Evolutionary conservation across 129 eudicot genomes (phyloP), one percentile per base, ranked within the genome.

Genomic region (Silybum marianum): DNA sequence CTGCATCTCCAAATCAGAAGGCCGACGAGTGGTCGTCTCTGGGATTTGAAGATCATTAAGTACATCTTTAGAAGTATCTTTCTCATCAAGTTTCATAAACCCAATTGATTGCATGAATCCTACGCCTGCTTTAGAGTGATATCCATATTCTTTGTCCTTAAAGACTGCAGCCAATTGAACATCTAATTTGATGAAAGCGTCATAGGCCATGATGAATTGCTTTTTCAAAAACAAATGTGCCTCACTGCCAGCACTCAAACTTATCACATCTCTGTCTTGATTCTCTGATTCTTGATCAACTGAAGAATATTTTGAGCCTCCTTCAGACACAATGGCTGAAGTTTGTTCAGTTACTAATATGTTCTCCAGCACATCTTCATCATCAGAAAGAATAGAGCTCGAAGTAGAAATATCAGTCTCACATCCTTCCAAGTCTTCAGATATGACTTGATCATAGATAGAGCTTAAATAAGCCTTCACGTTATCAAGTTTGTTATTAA

Each of bases 321-420:
- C 73, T 72, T 82, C 84, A 73, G 66, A 44, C 69, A 69, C 85
- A 46, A 40, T 71, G 14, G 39, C 73, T 25, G 73, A 62, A 48
- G 74, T 73, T 74, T 82, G 80, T 25, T 65, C 82, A 62, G 38
- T 48, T 71, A 11, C 69, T 46, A 81, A 74, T 63, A 75, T 60
- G 32, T 77, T 73, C 24, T 74, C 76, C 16, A 16, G 71, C 77
- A 85, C 40, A 85, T 46, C 75, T 71, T 84, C 82, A 70, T 74
- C 82, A 78, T 77, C 86, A 75, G 91, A 91, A 85, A 82, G 75
- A 76, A 39, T 25, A 60, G 90, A 91, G 79, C 82, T 76, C 28
- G 83, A 75, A 79, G 85, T 71, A 77, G 88, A 91, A 79, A 60
- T 39, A 66, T 83, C 90, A 77, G 89, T 74, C 26, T 69, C 46